phyloP scores from a whole-genome alignment of 2,329 filamentous ascomycete genomes.

The Claviceps sp. region DNA sequence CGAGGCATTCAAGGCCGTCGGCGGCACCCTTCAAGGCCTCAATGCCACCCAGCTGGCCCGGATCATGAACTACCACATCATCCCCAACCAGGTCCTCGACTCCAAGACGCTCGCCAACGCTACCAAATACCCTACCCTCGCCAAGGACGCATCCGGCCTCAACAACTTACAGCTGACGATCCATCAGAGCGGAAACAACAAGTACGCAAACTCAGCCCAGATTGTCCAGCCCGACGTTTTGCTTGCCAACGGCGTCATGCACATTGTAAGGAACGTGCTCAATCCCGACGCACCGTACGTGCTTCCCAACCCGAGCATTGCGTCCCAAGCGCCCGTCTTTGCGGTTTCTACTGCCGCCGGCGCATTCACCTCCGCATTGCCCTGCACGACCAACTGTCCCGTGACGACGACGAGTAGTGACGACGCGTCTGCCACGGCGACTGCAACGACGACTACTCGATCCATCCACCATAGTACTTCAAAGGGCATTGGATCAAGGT shows the following conservation, averaged over 20 bases:
- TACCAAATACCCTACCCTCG: slow-evolving; percentile 21
- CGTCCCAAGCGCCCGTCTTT: slow-evolving; percentile 38
- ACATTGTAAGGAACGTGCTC: slow-evolving; percentile 41
- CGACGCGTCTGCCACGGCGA: slow-evolving; percentile 9
- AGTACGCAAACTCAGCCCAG: slow-evolving; percentile 39
- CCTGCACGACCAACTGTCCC: slow-evolving; percentile 27
- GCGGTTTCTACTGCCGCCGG: slow-evolving; percentile 31
- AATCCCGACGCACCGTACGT: slow-evolving; percentile 26
- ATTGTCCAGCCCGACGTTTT: slow-evolving; percentile 40
- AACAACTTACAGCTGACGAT: slow-evolving; percentile 21
- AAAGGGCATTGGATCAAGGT: slow-evolving; percentile 10
- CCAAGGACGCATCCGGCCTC: slow-evolving; percentile 25
- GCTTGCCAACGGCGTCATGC: slow-evolving; percentile 43
- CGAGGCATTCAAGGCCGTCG: slow-evolving; percentile 43
- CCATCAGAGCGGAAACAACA: slow-evolving; percentile 28
- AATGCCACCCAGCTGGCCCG: slow-evolving; percentile 31
- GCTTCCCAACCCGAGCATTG: slow-evolving; percentile 23
- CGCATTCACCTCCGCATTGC: slow-evolving; percentile 29
- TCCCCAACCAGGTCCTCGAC: slow-evolving; percentile 41
- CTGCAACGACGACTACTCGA: slow-evolving; percentile 9
- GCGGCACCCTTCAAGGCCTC: slow-evolving; percentile 34
- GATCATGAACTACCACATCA: slow-evolving; percentile 52
- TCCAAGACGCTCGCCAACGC: slow-evolving; percentile 26
- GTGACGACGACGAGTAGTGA: slow-evolving; percentile 14
- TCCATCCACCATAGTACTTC: slow-evolving; percentile 12